These are phyloP conservation scores for Tanacetum coccineum DNA, from an alignment of 129 eudicot species.

Conservation along the genomic window DNA sequence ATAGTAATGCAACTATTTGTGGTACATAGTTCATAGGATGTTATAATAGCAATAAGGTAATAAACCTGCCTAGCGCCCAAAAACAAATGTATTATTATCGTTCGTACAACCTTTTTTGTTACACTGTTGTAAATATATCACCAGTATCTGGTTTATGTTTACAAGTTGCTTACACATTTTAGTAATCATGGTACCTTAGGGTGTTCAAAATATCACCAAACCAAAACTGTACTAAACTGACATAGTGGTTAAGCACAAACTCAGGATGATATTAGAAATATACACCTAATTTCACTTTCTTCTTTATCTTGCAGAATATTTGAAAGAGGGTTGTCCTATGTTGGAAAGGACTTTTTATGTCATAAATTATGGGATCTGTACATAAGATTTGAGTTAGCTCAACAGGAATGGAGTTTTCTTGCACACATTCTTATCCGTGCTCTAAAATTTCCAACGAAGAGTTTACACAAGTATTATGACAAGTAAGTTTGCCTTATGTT, in stretches of 20 bases:
- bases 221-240: too few species aligned
- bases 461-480: slow-evolving; percentile 69
- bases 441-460: slow-evolving; percentile 76
- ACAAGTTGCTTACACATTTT: too few species aligned
- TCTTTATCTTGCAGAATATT: slow-evolving; percentile 49
- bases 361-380: slow-evolving; percentile 83
- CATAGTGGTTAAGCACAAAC: background rate
- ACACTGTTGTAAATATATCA: too few species aligned
- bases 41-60: too few species aligned
- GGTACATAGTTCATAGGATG: too few species aligned
- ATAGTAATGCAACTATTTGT: too few species aligned
- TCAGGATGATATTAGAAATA: background rate
- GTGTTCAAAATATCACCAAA: too few species aligned
- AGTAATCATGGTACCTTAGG: too few species aligned
- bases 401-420: slow-evolving; percentile 71
- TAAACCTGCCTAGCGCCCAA: too few species aligned
- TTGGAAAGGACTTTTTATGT: slow-evolving; percentile 78
- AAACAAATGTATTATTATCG: too few species aligned
- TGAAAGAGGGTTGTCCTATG: slow-evolving; percentile 62
- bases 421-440: slow-evolving; percentile 58
- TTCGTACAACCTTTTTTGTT: too few species aligned
- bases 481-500: slow-evolving; percentile 46
- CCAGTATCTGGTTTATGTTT: too few species aligned
- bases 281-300: background rate
- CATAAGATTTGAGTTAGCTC: slow-evolving; percentile 70